Base-by-base conservation (phyloP, 306 rosid species). In the Sicyos baderoa region DNA sequence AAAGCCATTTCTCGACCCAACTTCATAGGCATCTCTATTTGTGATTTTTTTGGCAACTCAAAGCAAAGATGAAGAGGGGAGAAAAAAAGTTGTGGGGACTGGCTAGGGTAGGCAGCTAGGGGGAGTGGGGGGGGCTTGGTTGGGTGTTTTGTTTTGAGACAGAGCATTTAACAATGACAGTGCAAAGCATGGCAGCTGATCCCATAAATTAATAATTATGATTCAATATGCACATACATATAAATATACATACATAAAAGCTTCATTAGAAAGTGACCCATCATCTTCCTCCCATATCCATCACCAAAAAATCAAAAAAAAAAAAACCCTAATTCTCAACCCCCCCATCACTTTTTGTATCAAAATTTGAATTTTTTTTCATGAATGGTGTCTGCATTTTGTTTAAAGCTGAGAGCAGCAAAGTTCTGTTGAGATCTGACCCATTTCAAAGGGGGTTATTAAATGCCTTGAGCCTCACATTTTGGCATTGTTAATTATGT, bases 81-180 rank as follows among this genome's bases (percentile, higher is more conserved):
- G 4, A 6, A 21, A 56, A 56, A 5, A 4, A 5, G 7, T 10
- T 6, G 54, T 44, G 54, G 51, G 71, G 71, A 6, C 68, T 32
- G 45, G 48, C n/a, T 40, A 29, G 22, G 10, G 23, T 40, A 62
- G 69, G 51, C 9, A 40, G 21, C 19, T 32, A 61, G 19, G 35
- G 29, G 27, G 14, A 3, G 29, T 1, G 1, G 12, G 32, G 27
- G 27, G 54, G 71, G 54, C 54, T 65, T 65, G 51, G 53, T 10
- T 64, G 13, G 13, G 27, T 40, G 29, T 42, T 19, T 17, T 63
- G 49, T 18, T 58, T 63, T 63, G 67, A 73, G 79, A 65, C 81
- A 79, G 73, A 37, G 81, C 83, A 82, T 67, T 79, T 32, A 72
- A 83, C 84, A 77, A 53, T 18, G 82, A 83, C 82, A 77, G 76